Evolutionary conservation across 257 asterid species (phyloP).

Genomic region (Asclepias syriaca): DNA sequence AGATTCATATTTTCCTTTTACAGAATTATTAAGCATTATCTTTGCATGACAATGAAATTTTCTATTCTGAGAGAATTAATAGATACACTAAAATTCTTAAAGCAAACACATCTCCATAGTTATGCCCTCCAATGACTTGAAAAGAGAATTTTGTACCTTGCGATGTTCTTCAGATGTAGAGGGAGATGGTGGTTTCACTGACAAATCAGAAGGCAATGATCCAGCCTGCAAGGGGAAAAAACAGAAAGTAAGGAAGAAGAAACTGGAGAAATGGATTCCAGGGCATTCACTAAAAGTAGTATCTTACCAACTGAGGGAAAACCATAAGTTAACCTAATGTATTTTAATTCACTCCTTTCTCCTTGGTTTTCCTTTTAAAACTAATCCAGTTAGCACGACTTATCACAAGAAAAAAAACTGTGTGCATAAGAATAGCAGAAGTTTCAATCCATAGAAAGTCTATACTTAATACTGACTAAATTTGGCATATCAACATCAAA

Average conservation of each 20-base stretch:
- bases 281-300: neutral
- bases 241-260: conserved; percentile 15
- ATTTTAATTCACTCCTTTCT: neutral
- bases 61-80: neutral
- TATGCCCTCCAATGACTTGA: neutral
- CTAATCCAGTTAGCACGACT: neutral
- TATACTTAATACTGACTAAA: neutral
- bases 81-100: neutral
- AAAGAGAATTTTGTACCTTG: conserved; percentile 27
- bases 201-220: conserved; percentile 46
- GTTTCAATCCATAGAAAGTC: neutral
- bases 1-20: neutral
- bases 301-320: neutral
- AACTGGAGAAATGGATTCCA: neutral
- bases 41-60: neutral
- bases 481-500: neutral
- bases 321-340: neutral
- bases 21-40: neutral
- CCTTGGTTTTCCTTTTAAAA: neutral
- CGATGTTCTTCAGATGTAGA: conserved; percentile 40
- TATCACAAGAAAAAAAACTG: neutral
- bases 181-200: conserved; percentile 51
- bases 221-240: conserved; percentile 31
- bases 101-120: neutral
- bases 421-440: neutral